Evolutionary conservation across 148 eudicot genomes (phyloP), one percentile per base, ranked within the genome.

Genomic region (Spergularia marina): DNA sequence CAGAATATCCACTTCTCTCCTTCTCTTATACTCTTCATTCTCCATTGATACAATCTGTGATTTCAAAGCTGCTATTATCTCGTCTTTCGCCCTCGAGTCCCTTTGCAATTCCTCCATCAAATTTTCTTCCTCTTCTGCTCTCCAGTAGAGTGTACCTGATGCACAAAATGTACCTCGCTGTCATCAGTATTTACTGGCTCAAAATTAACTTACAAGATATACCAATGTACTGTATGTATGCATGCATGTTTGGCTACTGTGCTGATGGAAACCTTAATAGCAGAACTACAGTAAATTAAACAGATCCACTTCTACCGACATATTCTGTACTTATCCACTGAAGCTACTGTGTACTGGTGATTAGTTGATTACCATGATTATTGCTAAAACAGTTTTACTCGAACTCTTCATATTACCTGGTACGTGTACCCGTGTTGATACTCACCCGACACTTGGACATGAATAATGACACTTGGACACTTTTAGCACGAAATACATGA

Each of bases 1-100:
- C 9, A 88, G 77, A 55, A 91, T 90, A 70, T 87, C 97, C 36
- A 91, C 74, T 76, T 90, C 92, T 58, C 91, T 83, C 49, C 84
- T 89, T 68, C 83, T 81, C 79, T 80, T 87, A 53, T 61, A 62
- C 47, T 83, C 82, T 34, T 87, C 84, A 53, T 84, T 79, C 75
- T 87, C 88, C 89, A 88, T 76, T 17, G 85, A 75, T 65, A 82
- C 86, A 57, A 90, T 47, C 53, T 83, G 80, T 18, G 79, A 78
- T 61, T 90, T 70, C 52, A 90, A 76, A 36, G 65, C 44, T 76
- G 79, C 72, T 44, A 92, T 88, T 5, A 75, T 88, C 71, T 90
- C 89, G 63, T 88, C 92, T 76, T 86, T 92, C 7, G 73, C 84
- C 61, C 74, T 83, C 82, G 88, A 10, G 76, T 91, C 89, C 51